Evolutionary conservation across 345 rosid species (phyloP).

Genomic region (Euphorbia peplus): DNA sequence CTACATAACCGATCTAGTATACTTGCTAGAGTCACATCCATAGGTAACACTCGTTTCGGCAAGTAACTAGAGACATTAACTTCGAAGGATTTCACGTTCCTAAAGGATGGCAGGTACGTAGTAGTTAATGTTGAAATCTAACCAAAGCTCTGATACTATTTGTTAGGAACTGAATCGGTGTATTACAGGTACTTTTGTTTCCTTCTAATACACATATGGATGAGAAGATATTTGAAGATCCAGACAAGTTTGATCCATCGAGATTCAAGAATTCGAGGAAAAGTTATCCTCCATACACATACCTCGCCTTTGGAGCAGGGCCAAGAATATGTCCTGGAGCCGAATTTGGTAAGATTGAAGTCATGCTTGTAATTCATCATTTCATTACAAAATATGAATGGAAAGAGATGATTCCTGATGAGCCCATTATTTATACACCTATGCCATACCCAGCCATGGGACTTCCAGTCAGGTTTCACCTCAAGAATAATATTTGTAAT

Average conservation of each 20-base stretch:
- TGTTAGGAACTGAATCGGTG: too few relatives aligned
- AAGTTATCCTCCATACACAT: neutral
- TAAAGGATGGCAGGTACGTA: neutral
- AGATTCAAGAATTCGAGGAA: neutral
- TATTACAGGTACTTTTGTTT: too few relatives aligned
- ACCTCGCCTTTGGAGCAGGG: conserved; percentile 11
- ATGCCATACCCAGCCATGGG: conserved; percentile 5
- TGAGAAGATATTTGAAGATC: neutral
- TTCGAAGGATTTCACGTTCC: neutral
- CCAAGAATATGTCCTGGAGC: conserved; percentile 9
- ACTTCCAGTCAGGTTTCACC: neutral
- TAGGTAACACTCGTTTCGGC: too few relatives aligned
- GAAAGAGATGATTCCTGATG: neutral
- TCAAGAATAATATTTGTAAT: neutral
- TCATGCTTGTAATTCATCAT: neutral
- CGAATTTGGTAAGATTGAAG: conserved; percentile 10
- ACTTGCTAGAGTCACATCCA: too few relatives aligned
- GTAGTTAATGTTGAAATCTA: too few relatives aligned
- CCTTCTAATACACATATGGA: neutral
- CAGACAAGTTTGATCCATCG: conserved; percentile 9
- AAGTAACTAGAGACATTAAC: neutral
- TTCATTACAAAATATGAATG: neutral
- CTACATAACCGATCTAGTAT: too few relatives aligned
- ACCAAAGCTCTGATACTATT: too few relatives aligned
- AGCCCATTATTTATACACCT: neutral